Base-by-base conservation (phyloP, 2,329 filamentous ascomycete genomes). In the Neocatenulostroma microsporum region DNA sequence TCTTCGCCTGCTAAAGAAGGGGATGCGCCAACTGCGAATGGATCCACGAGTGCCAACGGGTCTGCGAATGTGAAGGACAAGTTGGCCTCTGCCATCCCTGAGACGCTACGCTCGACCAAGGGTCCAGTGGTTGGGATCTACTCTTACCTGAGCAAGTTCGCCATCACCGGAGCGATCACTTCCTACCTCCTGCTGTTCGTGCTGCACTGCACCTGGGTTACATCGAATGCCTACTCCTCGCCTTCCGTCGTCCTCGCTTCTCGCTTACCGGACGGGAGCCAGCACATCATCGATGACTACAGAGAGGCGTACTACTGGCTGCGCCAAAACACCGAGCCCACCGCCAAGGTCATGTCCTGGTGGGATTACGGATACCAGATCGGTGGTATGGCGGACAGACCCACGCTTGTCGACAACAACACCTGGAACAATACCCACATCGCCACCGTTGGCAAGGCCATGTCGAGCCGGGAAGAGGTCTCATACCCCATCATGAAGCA, bases 391-490 rank as follows among this genome's bases (percentile, higher is more conserved):
- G 91, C 91, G 33, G 91, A 98, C 62, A 78, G 91, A 37, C 91
- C 91, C 21, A 98, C 91, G 1, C 73, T 98, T 21, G 91, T 98
- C 21, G 91, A 98, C 71, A 98, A 98, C 73, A 98, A 98, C 69
- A 98, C 91, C 2, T 98, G 91, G 91, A 98, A 98, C 73, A 98
- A 98, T 70, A 98, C 91, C 6, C 91, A 98, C 62, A 98, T 98
- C 65, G 91, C 91, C 36, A 98, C 91, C 11, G 91, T 98, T 40
- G 91, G 91, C 57, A 98, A 98, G 70, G 91, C 91, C 27, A 96
- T 98, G 91, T 91, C 84, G 67, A 95, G 88, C 6, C 74, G 84
- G 30, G 91, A 98, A 64, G 93, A 98, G 63, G 88, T 96, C 64
- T 94, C 87, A 68, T 98, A 98, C 64, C 86, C 87, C 3, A 98